These are phyloP conservation scores for Alternaria dauci DNA, from an alignment of 2,329 filamentous ascomycete species.

Conservation along the genomic window DNA sequence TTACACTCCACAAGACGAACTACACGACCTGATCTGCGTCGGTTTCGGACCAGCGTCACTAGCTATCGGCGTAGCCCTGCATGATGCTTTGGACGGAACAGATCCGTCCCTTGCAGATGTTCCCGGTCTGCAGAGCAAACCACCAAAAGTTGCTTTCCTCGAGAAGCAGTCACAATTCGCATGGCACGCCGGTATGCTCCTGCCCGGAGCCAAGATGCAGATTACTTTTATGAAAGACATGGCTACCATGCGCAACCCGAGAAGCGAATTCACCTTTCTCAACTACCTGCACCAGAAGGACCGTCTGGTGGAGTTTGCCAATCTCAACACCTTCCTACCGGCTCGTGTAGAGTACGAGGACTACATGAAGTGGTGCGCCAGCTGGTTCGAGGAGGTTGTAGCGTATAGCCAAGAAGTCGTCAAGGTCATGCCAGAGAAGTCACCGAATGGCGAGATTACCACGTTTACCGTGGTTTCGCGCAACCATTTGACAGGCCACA, in stretches of 20 bases:
- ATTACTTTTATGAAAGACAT: slow-evolving; percentile 98
- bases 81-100: slow-evolving; percentile 69
- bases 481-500: slow-evolving; percentile 65
- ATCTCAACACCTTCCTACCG: slow-evolving; percentile 87
- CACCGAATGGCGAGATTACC: slow-evolving; percentile 62
- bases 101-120: slow-evolving; percentile 43
- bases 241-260: slow-evolving; percentile 85
- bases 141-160: slow-evolving; percentile 82
- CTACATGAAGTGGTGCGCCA: slow-evolving; percentile 92
- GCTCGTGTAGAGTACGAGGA: slow-evolving; percentile 91
- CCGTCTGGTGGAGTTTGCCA: slow-evolving; percentile 89
- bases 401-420: slow-evolving; percentile 81
- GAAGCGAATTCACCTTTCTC: slow-evolving; percentile 91
- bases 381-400: slow-evolving; percentile 76
- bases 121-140: slow-evolving; percentile 46
- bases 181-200: slow-evolving; percentile 96
- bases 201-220: slow-evolving; percentile 94
- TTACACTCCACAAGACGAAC: slow-evolving; percentile 65
- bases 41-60: slow-evolving; percentile 94
- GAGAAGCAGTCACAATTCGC: slow-evolving; percentile 85
- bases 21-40: slow-evolving; percentile 87
- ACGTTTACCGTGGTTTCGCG: slow-evolving; percentile 73
- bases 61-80: slow-evolving; percentile 85
- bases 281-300: slow-evolving; percentile 88
- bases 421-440: slow-evolving; percentile 69